Percentiles rank a stretch among this genome's conserved stretches.
Conservation (phyloP, 2,329 filamentous ascomycete species). For the Stachybotrys elegans region DNA sequence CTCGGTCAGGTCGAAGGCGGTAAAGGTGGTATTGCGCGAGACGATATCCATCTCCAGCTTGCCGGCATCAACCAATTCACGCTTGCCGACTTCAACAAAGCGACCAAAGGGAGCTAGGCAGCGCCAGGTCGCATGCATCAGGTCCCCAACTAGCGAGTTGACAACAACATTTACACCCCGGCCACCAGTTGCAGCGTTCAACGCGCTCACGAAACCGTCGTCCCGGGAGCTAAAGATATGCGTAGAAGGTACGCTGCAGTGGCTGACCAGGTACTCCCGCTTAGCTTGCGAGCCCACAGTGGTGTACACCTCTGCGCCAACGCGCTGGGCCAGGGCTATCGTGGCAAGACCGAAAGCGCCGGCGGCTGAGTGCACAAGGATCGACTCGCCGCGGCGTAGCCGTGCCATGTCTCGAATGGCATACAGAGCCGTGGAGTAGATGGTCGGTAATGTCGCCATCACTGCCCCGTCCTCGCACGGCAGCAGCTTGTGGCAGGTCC, state of each 20-base stretch:
- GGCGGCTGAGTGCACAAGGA: constrained; percentile 30
- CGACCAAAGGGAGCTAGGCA: constrained; percentile 30
- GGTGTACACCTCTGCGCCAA: constrained; percentile 18
- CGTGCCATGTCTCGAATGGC: constrained; percentile 21
- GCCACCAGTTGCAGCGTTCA: constrained; percentile 19
- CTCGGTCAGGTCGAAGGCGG: constrained; percentile 10
- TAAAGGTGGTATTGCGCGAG: constrained; percentile 25
- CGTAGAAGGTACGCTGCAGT: constrained; percentile 21
- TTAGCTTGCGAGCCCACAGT: background rate
- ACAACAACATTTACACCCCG: constrained; percentile 31
- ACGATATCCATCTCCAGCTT: constrained; percentile 25
- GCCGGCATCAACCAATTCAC: constrained; percentile 28
- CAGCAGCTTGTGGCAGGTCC: background rate
- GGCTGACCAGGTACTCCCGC: background rate
- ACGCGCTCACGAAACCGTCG: constrained; percentile 20
- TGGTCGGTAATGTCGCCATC: constrained; percentile 7
- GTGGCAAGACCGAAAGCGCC: constrained; percentile 30
- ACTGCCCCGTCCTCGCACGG: constrained; percentile 13
- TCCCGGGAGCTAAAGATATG: constrained; percentile 30
- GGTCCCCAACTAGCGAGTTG: constrained; percentile 28
- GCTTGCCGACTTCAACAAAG: constrained; percentile 34
- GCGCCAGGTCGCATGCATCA: constrained; percentile 26
- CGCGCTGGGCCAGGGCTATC: constrained; percentile 22
- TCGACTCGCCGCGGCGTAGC: constrained; percentile 18
- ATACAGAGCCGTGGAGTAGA: constrained; percentile 25